Evolutionary conservation across 1,139 yeast species (phyloP), one percentile per base, ranked within the genome.

Genomic region (Suhomyces choctaworum): DNA sequence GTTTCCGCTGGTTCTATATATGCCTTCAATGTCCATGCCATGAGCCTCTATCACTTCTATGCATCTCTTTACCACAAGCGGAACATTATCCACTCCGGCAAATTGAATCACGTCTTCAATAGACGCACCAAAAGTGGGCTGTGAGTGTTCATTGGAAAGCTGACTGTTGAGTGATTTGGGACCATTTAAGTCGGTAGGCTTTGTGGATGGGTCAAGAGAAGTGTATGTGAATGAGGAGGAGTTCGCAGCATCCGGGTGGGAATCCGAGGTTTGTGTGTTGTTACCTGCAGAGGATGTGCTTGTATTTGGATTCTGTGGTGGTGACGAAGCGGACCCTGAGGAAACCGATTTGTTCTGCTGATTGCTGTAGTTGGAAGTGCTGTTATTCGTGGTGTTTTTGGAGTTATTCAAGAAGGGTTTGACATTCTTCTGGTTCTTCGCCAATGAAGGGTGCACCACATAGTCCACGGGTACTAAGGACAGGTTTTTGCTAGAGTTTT

Each of bases 31-130:
- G 35, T 86, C 82, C 28, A 85, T 60, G 1, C 98, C 98, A 56
- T 83, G 80, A 25, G 73, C 72, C 56, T 92, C 97, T 29, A 92
- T 79, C 7, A 90, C 83, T 45, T 83, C 84, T 36, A 90, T 84
- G 66, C 97, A 90, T 53, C 83, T 87, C 47, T 83, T 82, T 7
- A 90, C 97, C 31, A 90, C 76, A n/a, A 86, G 73, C 1, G 98
- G 97, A 3, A 90, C 96, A 58, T 87, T 82, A 47, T 87, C 95
- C 35, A 88, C 64, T 3, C 76, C 96, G 42, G 95, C 96, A 49
- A 75, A 80, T 43, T 82, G 83, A 16, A 89, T 78, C 32, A 87
- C 64, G 7, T 76, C 79, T 45, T 85, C 95, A 14, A 92, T 70
- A 0, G 95, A 81, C 0, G 81, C 79, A 0, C 96, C 97, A 64